Evolutionary conservation across 768 basidiomycete species (phyloP), one percentile per base, ranked within the genome.

Genomic region (Dictyophora rubrovolvata): DNA sequence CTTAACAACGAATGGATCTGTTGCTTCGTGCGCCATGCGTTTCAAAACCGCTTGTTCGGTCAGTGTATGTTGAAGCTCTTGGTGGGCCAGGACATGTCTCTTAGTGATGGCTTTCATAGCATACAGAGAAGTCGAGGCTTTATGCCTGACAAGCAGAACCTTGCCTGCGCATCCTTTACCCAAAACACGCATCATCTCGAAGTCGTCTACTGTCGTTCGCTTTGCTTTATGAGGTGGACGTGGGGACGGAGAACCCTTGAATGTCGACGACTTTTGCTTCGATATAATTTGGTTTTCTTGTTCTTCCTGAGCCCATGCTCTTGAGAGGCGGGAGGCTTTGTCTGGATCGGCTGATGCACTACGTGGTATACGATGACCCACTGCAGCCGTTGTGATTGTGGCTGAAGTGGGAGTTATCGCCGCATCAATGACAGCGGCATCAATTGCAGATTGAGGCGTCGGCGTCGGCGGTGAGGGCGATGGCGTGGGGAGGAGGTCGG

Each of bases 81-180:
- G 93, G 67, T 98, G 93, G 1, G 94, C 92, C 54, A 98, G 77
- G 21, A 99, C 96, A 70, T 95, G 93, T 56, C 93, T 82, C 75
- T 98, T 99, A 63, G 93, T 94, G 72, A 99, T 96, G 5, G 94
- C 94, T 74, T 99, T 99, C 74, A 98, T 80, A 36, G 95, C 95
- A 69, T 88, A 94, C 53, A 96, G 72, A 56, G 85, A 82, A 50
- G 78, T 63, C 23, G 84, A 82, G 20, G 73, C 72, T 73, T 87
- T 88, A 66, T 95, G 85, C 65, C 83, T 81, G 52, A 97, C 95
- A 56, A 98, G 82, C 46, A 98, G 73, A 17, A 97, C 95, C 71
- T 97, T 96, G 52, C 95, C 96, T 4, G 96, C 95, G 67, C 94
- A 97, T 1, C 96, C 96, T 73, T 93, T 96, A 17, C 96, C 96